phyloP scores from a whole-genome alignment of 225 moss, liverwort and hornwort species.

The Climacium dendroides region DNA sequence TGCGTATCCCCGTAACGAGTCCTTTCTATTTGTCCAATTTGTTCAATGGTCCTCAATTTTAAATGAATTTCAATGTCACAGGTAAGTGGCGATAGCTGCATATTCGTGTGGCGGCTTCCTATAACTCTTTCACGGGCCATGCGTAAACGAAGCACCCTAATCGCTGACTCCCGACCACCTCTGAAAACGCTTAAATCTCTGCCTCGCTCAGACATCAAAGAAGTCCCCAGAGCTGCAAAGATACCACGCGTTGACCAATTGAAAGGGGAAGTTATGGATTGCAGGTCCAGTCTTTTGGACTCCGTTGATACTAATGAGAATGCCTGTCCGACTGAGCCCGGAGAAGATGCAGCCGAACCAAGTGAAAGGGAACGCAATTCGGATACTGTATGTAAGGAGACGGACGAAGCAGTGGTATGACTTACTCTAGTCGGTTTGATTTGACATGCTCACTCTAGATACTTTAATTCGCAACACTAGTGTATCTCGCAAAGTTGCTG shows the following conservation, averaged over 20 bases:
- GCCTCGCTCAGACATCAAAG: slow-evolving; percentile 32
- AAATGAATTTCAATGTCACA: neutral
- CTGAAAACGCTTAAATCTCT: slow-evolving; percentile 29
- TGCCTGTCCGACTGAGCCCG: neutral
- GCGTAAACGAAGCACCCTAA: slow-evolving; percentile 36
- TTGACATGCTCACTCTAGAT: neutral
- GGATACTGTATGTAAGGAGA: neutral
- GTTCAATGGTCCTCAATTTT: neutral
- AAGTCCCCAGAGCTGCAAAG: slow-evolving; percentile 30
- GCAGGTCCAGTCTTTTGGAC: neutral
- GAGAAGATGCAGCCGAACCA: neutral
- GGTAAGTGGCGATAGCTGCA: slow-evolving; percentile 80
- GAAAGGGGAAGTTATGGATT: neutral
- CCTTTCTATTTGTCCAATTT: neutral
- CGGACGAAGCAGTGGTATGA: slow-evolving; percentile 13
- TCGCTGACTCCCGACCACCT: slow-evolving; percentile 19
- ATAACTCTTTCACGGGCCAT: slow-evolving; percentile 40
- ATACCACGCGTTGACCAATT: slow-evolving; percentile 22
- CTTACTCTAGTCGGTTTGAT: neutral
- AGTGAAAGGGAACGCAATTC: neutral
- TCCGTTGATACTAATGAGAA: slow-evolving; percentile 7
- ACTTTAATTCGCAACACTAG: neutral
- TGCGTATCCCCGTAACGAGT: neutral
- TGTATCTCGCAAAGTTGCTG: neutral
- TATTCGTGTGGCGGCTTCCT: slow-evolving; percentile 68